These are phyloP conservation scores for Apiospora arundinis DNA, from an alignment of 2,329 filamentous ascomycete genomes.

Conservation along the genomic window DNA sequence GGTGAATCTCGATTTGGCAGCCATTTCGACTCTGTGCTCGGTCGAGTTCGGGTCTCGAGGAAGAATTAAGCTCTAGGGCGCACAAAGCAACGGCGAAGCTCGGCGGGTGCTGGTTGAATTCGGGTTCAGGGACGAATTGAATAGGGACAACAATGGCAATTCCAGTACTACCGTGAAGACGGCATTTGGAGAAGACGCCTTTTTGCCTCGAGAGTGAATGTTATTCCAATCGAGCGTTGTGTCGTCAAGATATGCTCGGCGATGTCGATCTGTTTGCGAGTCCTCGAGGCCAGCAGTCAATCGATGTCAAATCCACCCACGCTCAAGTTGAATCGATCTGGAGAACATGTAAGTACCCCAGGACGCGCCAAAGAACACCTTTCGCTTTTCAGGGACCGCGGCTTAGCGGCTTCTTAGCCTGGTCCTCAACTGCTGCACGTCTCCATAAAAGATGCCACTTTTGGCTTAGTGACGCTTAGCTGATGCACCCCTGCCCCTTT, in stretches of 20 bases:
- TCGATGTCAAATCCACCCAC: constrained; percentile 10
- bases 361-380: constrained; percentile 22
- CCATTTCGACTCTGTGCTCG: constrained; percentile 61
- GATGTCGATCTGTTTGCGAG: constrained; percentile 1
- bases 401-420: neutral
- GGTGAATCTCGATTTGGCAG: constrained; percentile 91
- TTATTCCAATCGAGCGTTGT: neutral
- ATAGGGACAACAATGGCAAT: constrained; percentile 18
- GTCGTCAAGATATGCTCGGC: neutral
- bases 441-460: neutral
- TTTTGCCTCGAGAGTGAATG: neutral
- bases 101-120: constrained; percentile 21
- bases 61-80: constrained; percentile 15
- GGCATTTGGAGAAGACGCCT: constrained; percentile 16
- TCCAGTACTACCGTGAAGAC: constrained; percentile 19
- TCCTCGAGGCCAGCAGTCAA: neutral
- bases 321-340: constrained; percentile 6
- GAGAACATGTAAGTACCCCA: neutral
- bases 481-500: neutral
- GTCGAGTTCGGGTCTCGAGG: neutral
- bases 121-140: constrained; percentile 24
- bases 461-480: neutral
- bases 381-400: constrained; percentile 23
- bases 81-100: constrained; percentile 14
- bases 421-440: neutral